phyloP scores from a whole-genome alignment of 2,329 filamentous ascomycete genomes.

The Gnomoniopsis sp. region DNA sequence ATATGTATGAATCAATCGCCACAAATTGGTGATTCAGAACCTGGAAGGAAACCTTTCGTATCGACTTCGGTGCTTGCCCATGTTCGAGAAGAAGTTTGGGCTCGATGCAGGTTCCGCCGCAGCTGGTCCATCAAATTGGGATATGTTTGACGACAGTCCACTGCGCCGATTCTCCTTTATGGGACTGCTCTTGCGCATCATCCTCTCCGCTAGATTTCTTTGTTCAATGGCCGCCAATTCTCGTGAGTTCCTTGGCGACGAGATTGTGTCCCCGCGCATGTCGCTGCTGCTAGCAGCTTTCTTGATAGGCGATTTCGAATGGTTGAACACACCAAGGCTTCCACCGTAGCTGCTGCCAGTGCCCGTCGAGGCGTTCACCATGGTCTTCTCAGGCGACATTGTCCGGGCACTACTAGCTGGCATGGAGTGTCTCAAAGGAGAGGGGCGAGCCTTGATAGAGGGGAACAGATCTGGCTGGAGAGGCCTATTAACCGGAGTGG shows the following conservation, averaged over 20 bases:
- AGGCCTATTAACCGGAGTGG: conserved; percentile 32
- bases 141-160: conserved; percentile 15
- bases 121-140: conserved; percentile 3
- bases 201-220: conserved; percentile 30
- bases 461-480: conserved; percentile 33
- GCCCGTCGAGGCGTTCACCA: conserved; percentile 18
- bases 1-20: not conserved
- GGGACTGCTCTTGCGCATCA: conserved; percentile 37
- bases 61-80: conserved; percentile 32
- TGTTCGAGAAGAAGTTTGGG: conserved; percentile 33
- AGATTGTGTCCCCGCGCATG: conserved; percentile 39
- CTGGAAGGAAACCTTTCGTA: conserved; percentile 40
- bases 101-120: conserved; percentile 12
- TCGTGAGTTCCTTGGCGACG: conserved; percentile 55
- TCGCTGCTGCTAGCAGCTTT: conserved; percentile 67
- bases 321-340: conserved; percentile 74
- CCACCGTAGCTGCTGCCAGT: conserved; percentile 54
- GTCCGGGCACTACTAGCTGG: conserved; percentile 3
- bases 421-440: conserved; percentile 10
- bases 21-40: conserved; percentile 1
- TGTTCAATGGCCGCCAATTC: conserved; percentile 61
- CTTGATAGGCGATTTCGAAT: conserved; percentile 78
- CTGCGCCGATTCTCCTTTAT: conserved; percentile 33
- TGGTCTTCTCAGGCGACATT: conserved; percentile 5
- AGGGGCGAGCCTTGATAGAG: conserved; percentile 28